Conservation (phyloP, 768 basidiomycete genomes). For the Lepiota brunneoincarnata region DNA sequence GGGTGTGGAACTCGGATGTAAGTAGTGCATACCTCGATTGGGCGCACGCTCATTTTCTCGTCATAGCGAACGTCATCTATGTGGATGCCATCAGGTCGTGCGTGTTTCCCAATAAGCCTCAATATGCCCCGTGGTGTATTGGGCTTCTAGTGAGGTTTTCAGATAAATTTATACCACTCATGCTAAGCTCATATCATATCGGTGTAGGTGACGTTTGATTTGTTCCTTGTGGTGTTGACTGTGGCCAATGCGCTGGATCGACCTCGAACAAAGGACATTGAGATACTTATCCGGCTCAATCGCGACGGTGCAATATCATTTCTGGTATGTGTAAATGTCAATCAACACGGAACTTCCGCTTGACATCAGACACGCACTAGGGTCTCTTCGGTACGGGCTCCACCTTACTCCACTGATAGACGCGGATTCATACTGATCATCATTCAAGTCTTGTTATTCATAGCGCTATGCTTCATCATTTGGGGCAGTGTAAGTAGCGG, state of each 20-base stretch:
- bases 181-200: neutral
- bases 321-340: neutral
- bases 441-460: neutral
- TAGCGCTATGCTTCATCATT: conserved; percentile 3
- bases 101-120: neutral
- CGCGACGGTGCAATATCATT: conserved; percentile 3
- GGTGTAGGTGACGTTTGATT: neutral
- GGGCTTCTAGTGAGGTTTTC: conserved; percentile 1
- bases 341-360: too few species aligned
- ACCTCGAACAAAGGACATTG: conserved; percentile 1
- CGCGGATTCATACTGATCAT: neutral
- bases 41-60: neutral
- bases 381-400: neutral
- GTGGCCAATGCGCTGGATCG: conserved; percentile 5
- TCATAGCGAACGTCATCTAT: neutral
- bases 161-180: neutral
- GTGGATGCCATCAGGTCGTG: neutral
- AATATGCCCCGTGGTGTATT: neutral
- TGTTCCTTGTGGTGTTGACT: conserved; percentile 2
- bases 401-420: neutral
- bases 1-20: neutral
- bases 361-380: neutral
- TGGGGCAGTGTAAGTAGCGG: conserved; percentile 4
- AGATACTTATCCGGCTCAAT: conserved; percentile 2
- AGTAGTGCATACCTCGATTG: neutral